These are phyloP conservation scores for Telfairia occidentalis DNA, from an alignment of 331 rosid genomes.

Conservation along the genomic window DNA sequence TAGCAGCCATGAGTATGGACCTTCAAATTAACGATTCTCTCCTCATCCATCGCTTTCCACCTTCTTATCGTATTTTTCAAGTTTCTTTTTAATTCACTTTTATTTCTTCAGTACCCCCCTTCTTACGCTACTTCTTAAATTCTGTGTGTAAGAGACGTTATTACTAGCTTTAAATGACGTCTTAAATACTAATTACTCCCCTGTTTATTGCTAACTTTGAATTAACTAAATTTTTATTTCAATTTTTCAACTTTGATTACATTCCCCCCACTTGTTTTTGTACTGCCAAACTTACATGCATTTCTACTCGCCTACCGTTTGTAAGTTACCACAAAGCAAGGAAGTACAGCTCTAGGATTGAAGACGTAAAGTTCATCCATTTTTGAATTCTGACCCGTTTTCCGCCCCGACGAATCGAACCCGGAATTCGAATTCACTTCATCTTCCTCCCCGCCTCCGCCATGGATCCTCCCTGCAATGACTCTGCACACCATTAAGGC, in stretches of 20 bases:
- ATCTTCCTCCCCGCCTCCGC: neutral
- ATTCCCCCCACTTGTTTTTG: neutral
- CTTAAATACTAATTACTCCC: neutral
- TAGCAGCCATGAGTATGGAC: neutral
- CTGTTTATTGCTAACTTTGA: neutral
- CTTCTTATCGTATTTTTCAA: neutral
- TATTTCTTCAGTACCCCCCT: neutral
- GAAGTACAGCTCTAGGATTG: conserved; percentile 7
- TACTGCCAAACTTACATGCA: neutral
- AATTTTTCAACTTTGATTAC: neutral
- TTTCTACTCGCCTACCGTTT: no score
- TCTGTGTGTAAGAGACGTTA: neutral
- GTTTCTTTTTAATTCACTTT: neutral
- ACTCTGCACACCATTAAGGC: conserved; percentile 13
- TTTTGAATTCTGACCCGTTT: neutral
- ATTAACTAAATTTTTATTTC: neutral
- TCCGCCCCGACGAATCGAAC: neutral
- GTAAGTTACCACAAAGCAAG: conserved; percentile 12
- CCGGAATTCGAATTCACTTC: neutral
- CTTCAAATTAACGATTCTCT: neutral
- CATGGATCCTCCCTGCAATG: conserved; percentile 1
- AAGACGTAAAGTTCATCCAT: neutral
- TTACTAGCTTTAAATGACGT: neutral
- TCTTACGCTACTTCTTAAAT: neutral
- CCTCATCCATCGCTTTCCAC: neutral